These are phyloP conservation scores for Nicotiana attenuata DNA, from an alignment of 257 asterid genomes.

Conservation along the genomic window DNA sequence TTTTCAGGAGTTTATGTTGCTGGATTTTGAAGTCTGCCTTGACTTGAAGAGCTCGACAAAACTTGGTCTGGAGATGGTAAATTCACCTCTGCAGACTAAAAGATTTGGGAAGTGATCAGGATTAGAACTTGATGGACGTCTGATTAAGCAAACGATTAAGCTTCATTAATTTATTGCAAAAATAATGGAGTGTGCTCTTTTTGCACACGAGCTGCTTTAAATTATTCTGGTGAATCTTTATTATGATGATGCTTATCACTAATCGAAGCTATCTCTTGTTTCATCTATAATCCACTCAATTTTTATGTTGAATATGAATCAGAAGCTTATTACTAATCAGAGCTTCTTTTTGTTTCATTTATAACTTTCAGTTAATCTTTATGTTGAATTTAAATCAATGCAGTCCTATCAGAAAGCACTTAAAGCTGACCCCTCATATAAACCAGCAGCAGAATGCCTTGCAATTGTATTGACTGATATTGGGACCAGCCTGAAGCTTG, in stretches of 20 bases:
- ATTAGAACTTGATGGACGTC: neutral
- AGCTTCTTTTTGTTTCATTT: neutral
- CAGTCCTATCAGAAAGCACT: slow-evolving; percentile 97
- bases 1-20: neutral
- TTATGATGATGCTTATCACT: neutral
- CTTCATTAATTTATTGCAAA: neutral
- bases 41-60: neutral
- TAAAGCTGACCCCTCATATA: slow-evolving; percentile 71
- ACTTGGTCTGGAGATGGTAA: neutral
- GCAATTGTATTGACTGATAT: slow-evolving; percentile 93
- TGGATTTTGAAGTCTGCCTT: neutral
- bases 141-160: neutral
- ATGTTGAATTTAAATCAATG: slow-evolving; percentile 21
- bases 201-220: neutral
- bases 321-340: neutral
- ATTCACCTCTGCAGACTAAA: neutral
- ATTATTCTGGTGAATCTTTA: neutral
- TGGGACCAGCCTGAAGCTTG: slow-evolving; percentile 97
- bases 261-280: neutral
- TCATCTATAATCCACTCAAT: neutral
- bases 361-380: slow-evolving; percentile 8
- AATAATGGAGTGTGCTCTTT: neutral
- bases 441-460: slow-evolving; percentile 91
- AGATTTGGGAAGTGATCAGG: neutral
- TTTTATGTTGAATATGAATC: neutral